Evolutionary conservation across 2,329 filamentous ascomycete genomes (phyloP).

Genomic region (Stagonosporopsis cucurbitacearum): DNA sequence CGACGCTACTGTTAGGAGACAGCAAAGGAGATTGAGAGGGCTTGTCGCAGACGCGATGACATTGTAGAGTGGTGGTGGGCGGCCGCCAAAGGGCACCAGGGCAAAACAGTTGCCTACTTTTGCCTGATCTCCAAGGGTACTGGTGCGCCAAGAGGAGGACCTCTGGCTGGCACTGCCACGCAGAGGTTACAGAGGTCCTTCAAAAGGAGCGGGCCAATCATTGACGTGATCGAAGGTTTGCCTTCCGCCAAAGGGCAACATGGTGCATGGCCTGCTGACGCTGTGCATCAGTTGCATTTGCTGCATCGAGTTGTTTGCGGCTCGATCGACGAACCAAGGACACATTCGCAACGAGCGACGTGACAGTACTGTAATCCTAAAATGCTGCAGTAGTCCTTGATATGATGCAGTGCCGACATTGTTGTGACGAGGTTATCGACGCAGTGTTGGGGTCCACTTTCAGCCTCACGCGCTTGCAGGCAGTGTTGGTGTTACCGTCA

Average conservation of each 20-base stretch:
- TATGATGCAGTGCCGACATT: too few species aligned
- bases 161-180: conserved; percentile 11
- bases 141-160: conserved; percentile 14
- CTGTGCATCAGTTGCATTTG: conserved; percentile 1
- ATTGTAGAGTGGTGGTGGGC: conserved; percentile 14
- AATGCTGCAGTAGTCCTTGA: background rate
- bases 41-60: conserved; percentile 4
- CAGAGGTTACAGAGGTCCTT: conserved; percentile 12
- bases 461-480: background rate
- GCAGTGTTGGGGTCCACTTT: background rate
- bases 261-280: conserved; percentile 16
- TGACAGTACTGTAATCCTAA: background rate
- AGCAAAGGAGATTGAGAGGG: background rate
- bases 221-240: background rate
- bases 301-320: background rate
- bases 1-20: background rate
- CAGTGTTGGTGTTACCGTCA: background rate
- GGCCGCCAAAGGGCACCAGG: conserved; percentile 17
- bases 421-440: background rate
- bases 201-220: conserved; percentile 15
- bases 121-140: conserved; percentile 9
- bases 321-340: conserved; percentile 2
- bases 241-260: conserved; percentile 1
- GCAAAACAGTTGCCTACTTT: conserved; percentile 6
- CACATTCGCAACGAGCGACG: background rate